phyloP scores from a whole-genome alignment of 73 alveolate genomes.

The Stentor roeselii region DNA sequence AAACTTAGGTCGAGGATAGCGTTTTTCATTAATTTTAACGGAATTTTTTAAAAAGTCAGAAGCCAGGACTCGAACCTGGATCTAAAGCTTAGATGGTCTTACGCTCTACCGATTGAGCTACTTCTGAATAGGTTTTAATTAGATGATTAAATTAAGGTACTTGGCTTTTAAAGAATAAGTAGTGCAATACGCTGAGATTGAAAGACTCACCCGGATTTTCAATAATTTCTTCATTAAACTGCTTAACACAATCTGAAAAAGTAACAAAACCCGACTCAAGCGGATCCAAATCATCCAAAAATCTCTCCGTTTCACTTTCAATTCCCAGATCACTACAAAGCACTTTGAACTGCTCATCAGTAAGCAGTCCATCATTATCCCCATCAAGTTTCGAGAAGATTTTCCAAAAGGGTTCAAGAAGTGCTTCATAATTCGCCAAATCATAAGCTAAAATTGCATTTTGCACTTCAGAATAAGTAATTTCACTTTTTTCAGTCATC shows the following conservation, averaged over 20 bases:
- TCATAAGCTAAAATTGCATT: conserved; percentile 60
- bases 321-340: background rate
- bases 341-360: conserved; percentile 36
- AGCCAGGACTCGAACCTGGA: too few species aligned
- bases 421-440: conserved; percentile 52
- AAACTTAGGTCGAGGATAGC: background rate
- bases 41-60: too few species aligned
- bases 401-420: conserved; percentile 50
- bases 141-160: too few species aligned
- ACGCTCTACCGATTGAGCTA: too few species aligned
- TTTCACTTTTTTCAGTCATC: conserved; percentile 52
- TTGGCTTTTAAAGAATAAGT: background rate
- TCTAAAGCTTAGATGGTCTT: too few species aligned
- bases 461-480: conserved; percentile 55
- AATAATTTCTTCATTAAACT: conserved; percentile 53
- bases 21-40: background rate
- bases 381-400: conserved; percentile 48
- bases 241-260: background rate
- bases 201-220: background rate
- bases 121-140: too few species aligned
- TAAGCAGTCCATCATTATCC: conserved; percentile 64
- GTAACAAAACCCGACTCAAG: background rate
- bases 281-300: background rate
- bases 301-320: background rate
- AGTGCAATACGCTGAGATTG: background rate